These are phyloP conservation scores for Penicillium aurantiogriseum DNA, from an alignment of 2,329 filamentous ascomycete genomes.

Conservation along the genomic window DNA sequence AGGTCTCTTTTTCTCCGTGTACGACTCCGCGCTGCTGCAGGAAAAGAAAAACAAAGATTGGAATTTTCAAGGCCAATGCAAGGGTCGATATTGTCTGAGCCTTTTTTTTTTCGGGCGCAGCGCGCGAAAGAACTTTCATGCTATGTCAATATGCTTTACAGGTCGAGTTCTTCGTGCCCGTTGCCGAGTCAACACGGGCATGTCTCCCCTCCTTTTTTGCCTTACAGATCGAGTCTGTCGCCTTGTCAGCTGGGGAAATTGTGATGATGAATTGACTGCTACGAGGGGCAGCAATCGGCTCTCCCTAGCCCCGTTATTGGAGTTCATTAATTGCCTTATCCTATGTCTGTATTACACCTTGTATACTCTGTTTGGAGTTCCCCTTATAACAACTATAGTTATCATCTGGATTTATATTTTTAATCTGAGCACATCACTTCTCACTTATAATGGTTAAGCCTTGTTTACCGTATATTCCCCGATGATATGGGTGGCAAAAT, in stretches of 20 bases:
- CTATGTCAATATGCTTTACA: neutral
- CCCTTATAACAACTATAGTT: neutral
- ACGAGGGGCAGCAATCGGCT: neutral
- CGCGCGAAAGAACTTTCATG: neutral
- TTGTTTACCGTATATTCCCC: neutral
- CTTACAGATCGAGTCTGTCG: neutral
- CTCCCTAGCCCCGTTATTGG: neutral
- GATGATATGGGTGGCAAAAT: neutral
- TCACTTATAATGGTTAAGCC: neutral
- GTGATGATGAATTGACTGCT: neutral
- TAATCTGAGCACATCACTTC: neutral
- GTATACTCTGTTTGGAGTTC: neutral
- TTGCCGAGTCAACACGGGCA: constrained; percentile 10
- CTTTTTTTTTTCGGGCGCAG: neutral
- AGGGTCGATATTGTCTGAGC: constrained; percentile 3
- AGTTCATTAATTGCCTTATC: neutral
- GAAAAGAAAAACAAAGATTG: constrained; percentile 1
- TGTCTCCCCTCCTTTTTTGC: constrained; percentile 1
- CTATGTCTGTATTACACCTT: too few species aligned
- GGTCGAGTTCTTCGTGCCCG: neutral
- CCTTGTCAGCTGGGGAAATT: neutral
- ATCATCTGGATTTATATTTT: neutral
- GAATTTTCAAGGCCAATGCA: constrained; percentile 11
- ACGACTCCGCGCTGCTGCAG: constrained; percentile 10
- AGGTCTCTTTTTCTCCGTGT: constrained; percentile 20